These are phyloP conservation scores for Pharus latifolius DNA, from an alignment of 176 grass and related monocot genomes.

Conservation along the genomic window DNA sequence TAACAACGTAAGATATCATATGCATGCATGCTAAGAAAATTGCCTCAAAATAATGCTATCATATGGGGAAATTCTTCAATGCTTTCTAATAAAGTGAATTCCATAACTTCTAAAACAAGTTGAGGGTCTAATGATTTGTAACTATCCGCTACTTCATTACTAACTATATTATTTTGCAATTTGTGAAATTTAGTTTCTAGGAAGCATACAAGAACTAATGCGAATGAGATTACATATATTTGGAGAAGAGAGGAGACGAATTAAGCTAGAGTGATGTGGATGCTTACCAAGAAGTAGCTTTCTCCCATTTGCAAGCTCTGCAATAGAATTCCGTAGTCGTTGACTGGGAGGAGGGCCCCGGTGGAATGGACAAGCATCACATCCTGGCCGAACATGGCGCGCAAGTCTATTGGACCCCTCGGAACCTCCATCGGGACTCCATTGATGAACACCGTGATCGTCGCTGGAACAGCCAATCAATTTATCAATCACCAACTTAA, in stretches of 20 bases:
- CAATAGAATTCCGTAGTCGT: slow-evolving; percentile 69
- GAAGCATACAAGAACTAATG: no score
- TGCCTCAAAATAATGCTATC: no score
- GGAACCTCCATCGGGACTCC: slow-evolving; percentile 74
- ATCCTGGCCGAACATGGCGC: slow-evolving; percentile 78
- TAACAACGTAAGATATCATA: slow-evolving; percentile 11
- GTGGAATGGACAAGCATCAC: slow-evolving; percentile 73
- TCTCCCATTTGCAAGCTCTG: slow-evolving; percentile 92
- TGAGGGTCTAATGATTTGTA: no score
- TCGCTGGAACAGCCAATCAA: slow-evolving; percentile 50
- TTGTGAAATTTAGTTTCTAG: no score
- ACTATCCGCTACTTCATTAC: no score
- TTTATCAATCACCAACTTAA: slow-evolving; percentile 12
- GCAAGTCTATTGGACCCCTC: slow-evolving; percentile 67
- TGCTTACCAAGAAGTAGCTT: slow-evolving; percentile 87
- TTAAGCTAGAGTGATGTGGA: not conserved
- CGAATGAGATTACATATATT: not conserved
- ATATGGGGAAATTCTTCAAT: no score
- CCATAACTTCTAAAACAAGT: no score
- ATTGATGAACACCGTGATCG: slow-evolving; percentile 96
- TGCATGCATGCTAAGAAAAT: not conserved
- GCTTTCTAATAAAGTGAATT: no score
- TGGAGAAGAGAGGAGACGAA: not conserved
- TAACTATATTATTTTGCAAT: no score
- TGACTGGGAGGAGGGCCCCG: slow-evolving; percentile 69